Evolutionary conservation across 2,329 filamentous ascomycete species (phyloP), one percentile per base, ranked within the genome.

Genomic region (Penicillium sp.): DNA sequence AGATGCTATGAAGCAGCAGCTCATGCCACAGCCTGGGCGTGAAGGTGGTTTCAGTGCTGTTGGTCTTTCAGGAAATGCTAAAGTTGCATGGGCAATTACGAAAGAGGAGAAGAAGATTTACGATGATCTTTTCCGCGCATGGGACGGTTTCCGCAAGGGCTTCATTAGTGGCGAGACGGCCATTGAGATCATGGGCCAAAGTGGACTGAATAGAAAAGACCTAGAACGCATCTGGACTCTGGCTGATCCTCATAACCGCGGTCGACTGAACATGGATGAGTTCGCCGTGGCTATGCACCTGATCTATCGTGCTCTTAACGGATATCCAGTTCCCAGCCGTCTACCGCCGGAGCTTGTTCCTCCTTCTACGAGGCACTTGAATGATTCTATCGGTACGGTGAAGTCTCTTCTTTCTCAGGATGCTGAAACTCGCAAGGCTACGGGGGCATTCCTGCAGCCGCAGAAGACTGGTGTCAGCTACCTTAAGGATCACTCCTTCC

Each of bases 241-340:
- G 56, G 88, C 93, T 3, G 94, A 99, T 71, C 88, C 92, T 31
- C 88, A 92, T 61, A 97, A 99, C 74, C 94, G 94, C 73, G 94
- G 94, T 17, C 88, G 92, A 53, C 82, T 99, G 30, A 92, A 99
- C 67, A 84, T 97, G 68, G 94, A 99, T 71, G 94, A 99, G 70
- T 99, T 99, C 70, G 92, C 94, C 9, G 93, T 99, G 50, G 91
- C 92, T 10, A 99, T 99, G 94, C 94, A 99, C 82, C 79, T 99
- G 75, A 99, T 99, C 67, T 99, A 99, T 77, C 85, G 94, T 66
- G 96, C 95, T 72, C 82, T 99, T 50, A 97, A 99, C 67, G 93
- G 93, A 35, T 97, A 97, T 69, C 92, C 93, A 1, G 82, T 97
- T 31, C 94, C 94, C 16, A 89, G 87, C 67, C 87, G 88, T 42